phyloP scores from a whole-genome alignment of 1,139 yeast species.

The Magnusiomyces tetraspermus region DNA sequence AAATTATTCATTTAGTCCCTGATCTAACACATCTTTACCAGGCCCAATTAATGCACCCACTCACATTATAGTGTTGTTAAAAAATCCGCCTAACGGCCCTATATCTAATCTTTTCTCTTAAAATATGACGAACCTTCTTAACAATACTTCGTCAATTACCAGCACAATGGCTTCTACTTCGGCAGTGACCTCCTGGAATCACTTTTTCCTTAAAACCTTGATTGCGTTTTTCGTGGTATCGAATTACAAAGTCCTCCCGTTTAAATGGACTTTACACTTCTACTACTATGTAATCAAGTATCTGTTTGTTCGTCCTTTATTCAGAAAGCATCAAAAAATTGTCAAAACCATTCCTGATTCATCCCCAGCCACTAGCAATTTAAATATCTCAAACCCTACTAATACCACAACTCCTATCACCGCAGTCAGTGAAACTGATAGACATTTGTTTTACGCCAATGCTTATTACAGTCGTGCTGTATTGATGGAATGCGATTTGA shows the following conservation, averaged over 20 bases:
- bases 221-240: conserved; percentile 11
- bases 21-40: no score
- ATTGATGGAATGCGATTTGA: conserved; percentile 74
- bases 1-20: no score
- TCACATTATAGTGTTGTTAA: no score
- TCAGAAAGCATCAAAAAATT: conserved; percentile 5
- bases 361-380: background rate
- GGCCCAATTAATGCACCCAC: no score
- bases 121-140: background rate
- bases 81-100: no score
- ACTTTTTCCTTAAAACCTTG: background rate
- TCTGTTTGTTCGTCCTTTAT: conserved; percentile 31
- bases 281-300: conserved; percentile 39
- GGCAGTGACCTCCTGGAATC: no score
- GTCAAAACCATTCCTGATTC: conserved; percentile 11
- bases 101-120: no score
- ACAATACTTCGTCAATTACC: background rate
- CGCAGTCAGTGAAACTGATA: background rate
- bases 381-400: background rate
- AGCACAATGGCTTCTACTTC: background rate
- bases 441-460: conserved; percentile 31
- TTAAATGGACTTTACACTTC: conserved; percentile 57
- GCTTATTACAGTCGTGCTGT: conserved; percentile 52
- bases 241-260: conserved; percentile 52
- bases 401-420: background rate